phyloP scores from a whole-genome alignment of 768 basidiomycete species.

The Cantharellus cinnabarinus region DNA sequence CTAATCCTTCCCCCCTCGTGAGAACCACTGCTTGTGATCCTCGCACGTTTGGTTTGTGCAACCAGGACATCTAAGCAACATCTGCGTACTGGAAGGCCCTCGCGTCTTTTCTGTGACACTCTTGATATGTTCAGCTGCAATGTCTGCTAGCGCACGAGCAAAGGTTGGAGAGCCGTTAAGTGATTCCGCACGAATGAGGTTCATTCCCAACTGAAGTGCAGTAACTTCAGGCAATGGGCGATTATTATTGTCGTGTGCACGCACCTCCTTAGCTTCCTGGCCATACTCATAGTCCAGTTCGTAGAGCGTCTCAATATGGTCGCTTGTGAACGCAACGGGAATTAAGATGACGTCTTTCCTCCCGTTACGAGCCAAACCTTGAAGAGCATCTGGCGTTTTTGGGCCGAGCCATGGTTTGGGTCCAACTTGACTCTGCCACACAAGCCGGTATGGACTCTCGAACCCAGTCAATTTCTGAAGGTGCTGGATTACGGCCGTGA shows the following conservation, averaged over 20 bases:
- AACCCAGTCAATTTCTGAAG: slow-evolving; percentile 29
- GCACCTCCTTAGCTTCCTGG: slow-evolving; percentile 75
- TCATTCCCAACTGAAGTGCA: slow-evolving; percentile 57
- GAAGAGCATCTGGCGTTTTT: slow-evolving; percentile 80
- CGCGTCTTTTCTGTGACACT: slow-evolving; percentile 33
- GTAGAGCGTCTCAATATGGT: slow-evolving; percentile 96
- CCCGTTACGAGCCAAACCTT: slow-evolving; percentile 27
- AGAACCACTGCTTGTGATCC: slow-evolving; percentile 78
- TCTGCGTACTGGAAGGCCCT: slow-evolving; percentile 54
- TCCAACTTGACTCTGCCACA: slow-evolving; percentile 97
- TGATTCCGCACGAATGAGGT: slow-evolving; percentile 73
- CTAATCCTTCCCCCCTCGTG: slow-evolving; percentile 34
- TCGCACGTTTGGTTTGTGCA: slow-evolving; percentile 80
- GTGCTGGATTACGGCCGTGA: slow-evolving; percentile 80
- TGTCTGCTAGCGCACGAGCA: slow-evolving; percentile 84
- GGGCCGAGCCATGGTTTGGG: slow-evolving; percentile 97
- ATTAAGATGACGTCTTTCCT: slow-evolving; percentile 41
- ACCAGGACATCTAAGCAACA: slow-evolving; percentile 79
- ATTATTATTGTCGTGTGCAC: slow-evolving; percentile 10
- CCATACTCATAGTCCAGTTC: slow-evolving; percentile 90
- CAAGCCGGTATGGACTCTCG: slow-evolving; percentile 74
- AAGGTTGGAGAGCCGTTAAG: slow-evolving; percentile 94
- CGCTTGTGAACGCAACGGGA: slow-evolving; percentile 95
- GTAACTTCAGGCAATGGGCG: neutral
- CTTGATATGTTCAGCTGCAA: slow-evolving; percentile 59